Evolutionary conservation across 2,329 filamentous ascomycete genomes (phyloP), one percentile per base, ranked within the genome.

Genomic region (Fusarium graminum): DNA sequence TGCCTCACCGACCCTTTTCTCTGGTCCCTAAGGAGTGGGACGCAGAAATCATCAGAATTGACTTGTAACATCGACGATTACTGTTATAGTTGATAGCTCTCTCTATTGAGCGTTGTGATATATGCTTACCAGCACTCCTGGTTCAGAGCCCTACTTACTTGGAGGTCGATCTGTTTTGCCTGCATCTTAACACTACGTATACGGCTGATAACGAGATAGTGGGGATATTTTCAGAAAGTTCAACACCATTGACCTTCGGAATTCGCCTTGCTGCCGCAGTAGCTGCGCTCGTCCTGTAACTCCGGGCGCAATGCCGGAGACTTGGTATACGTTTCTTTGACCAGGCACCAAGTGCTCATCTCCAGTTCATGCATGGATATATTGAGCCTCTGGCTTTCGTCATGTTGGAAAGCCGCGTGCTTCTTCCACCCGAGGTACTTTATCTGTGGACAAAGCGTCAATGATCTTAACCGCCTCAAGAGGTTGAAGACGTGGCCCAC

Each of bases 1-100:
- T 74, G 67, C 72, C 65, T 75, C 73, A 75, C 73, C 73, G 73
- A 75, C 73, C 70, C 61, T 74, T 73, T 36, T 67, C 61, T 47
- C 41, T 52, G 40, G 60, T 60, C 50, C 52, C 42, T 59, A 40
- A 45, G 52, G 56, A 69, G 57, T 67, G 57, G 57, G 45, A 69
- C 62, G 53, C 50, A 51, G 59, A 66, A 59, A 58, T 51, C 51
- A 62, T 52, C 65, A 59, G 63, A 58, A 65, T 68, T 50, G 61
- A 36, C 50, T 59, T 59, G 52, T 32, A 55, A 36, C 52, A 36
- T 36, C 7, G 16, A 59, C 25, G 46, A 39, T 44, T 63, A 43
- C 32, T 51, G 49, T 67, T 53, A 59, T 53, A 43, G 43, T 47
- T 41, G 55, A 68, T 22, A 6, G n/a, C n/a, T 22, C 38, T 30